These are phyloP conservation scores for Exsudoporus frostii DNA, from an alignment of 768 basidiomycete genomes.

Conservation along the genomic window DNA sequence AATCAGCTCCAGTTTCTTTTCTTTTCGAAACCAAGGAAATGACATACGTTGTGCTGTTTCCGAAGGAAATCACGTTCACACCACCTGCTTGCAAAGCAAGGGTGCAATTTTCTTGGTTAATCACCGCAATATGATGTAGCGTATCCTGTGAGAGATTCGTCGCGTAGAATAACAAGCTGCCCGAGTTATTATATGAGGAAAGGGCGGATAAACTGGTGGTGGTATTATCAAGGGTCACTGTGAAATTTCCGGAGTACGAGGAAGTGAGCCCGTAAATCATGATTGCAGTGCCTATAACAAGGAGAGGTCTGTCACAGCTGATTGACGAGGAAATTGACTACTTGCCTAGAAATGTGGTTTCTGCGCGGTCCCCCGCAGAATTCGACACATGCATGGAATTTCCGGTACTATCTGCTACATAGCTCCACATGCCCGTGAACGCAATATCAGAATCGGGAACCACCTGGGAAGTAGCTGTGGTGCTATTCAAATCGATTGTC, in stretches of 20 bases:
- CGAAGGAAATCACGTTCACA: conserved; percentile 45
- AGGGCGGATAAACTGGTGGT: conserved; percentile 46
- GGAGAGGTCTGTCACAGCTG: background rate
- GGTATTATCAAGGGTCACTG: conserved; percentile 52
- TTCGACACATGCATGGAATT: conserved; percentile 32
- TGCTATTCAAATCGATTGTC: conserved; percentile 28
- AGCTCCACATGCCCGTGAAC: conserved; percentile 57
- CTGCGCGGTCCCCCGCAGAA: conserved; percentile 45
- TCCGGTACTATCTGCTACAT: conserved; percentile 31
- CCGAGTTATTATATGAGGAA: conserved; percentile 50
- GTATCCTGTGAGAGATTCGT: conserved; percentile 53
- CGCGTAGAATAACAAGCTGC: conserved; percentile 60
- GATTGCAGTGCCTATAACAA: conserved; percentile 54
- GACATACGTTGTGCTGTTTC: conserved; percentile 33
- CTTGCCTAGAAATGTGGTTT: conserved; percentile 47
- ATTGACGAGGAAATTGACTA: conserved; percentile 9
- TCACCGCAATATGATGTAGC: conserved; percentile 50
- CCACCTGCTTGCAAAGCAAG: conserved; percentile 49
- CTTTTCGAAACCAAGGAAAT: background rate
- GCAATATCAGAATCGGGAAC: conserved; percentile 46
- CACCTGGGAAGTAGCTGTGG: conserved; percentile 33
- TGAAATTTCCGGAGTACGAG: conserved; percentile 54
- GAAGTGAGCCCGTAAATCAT: conserved; percentile 59
- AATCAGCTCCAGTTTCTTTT: background rate
- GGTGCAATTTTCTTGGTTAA: conserved; percentile 52